phyloP scores from a whole-genome alignment of 1,139 yeast species.

The Candida sp. region DNA sequence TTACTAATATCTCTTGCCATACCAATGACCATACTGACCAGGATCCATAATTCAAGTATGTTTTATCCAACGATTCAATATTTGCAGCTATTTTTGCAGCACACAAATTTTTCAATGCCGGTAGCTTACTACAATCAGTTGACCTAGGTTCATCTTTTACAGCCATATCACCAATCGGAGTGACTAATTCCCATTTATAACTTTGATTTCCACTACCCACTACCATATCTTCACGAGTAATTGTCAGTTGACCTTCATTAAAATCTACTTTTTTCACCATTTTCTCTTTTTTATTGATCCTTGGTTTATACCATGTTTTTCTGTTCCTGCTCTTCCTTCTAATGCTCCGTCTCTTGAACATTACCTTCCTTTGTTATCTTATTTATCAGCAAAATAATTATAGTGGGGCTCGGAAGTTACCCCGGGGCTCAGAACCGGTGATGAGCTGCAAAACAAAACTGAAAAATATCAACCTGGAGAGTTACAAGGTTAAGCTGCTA shows the following conservation, averaged over 20 bases:
- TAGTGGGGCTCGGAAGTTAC: neutral
- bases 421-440: neutral
- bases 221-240: neutral
- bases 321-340: neutral
- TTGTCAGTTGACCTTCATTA: neutral
- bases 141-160: neutral
- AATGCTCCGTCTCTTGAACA: neutral
- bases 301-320: neutral
- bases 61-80: constrained; percentile 16
- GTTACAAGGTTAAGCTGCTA: neutral
- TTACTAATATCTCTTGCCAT: constrained; percentile 26
- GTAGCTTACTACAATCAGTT: neutral
- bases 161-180: neutral
- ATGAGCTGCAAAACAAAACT: constrained; percentile 1
- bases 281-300: neutral
- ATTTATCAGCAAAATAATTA: neutral
- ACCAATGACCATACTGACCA: constrained; percentile 28
- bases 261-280: neutral
- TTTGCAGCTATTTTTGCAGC: constrained; percentile 27
- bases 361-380: neutral
- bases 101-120: constrained; percentile 21
- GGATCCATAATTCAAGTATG: constrained; percentile 21
- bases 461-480: neutral
- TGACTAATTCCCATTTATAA: neutral
- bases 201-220: neutral